phyloP scores from a whole-genome alignment of 306 rosid species.

The Prunus mira region DNA sequence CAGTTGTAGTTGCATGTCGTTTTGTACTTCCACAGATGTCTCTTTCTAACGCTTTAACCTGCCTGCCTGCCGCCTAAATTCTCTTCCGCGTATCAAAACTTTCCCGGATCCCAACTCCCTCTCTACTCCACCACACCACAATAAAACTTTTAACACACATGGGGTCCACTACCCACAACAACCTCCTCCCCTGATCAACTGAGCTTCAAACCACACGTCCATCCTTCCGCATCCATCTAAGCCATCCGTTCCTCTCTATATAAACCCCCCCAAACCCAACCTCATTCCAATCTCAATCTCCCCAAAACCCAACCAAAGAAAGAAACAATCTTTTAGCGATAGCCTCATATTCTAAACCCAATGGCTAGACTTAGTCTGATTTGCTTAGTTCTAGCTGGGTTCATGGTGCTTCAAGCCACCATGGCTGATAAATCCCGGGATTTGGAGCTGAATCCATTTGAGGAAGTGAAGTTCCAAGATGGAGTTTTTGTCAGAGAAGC shows the following conservation, averaged over 20 bases:
- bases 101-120: background rate
- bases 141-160: constrained; percentile 5
- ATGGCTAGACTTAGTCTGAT: constrained; percentile 48
- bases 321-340: background rate
- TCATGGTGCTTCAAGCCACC: constrained; percentile 40
- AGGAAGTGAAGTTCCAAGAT: background rate
- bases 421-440: constrained; percentile 29
- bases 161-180: constrained; percentile 33
- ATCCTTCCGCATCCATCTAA: constrained; percentile 8
- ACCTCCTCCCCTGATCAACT: background rate
- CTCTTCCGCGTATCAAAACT: background rate
- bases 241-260: constrained; percentile 28
- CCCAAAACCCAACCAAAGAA: background rate
- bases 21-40: background rate
- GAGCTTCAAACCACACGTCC: constrained; percentile 27
- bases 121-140: too few species aligned
- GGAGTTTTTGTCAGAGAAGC: constrained; percentile 11
- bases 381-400: constrained; percentile 36
- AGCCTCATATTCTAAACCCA: background rate
- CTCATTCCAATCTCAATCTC: background rate
- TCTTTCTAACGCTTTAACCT: background rate
- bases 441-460: constrained; percentile 34
- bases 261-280: constrained; percentile 3
- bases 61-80: background rate
- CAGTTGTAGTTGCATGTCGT: constrained; percentile 14